Evolutionary conservation across 1,139 yeast species (phyloP).

Genomic region (Lipomyces yarrowii): DNA sequence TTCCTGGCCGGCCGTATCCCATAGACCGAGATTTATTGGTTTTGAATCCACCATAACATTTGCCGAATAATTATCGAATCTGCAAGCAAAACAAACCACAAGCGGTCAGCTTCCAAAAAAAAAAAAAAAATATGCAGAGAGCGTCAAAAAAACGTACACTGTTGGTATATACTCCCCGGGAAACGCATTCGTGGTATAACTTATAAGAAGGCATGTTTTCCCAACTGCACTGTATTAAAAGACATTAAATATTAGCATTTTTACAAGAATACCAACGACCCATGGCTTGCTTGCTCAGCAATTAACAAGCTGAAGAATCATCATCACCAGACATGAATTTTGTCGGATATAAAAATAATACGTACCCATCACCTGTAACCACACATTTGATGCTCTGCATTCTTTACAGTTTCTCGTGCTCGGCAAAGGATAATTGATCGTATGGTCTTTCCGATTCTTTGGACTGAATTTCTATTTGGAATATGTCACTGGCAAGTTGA

Average conservation of each 20-base stretch:
- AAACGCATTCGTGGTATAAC: constrained; percentile 90
- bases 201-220: constrained; percentile 83
- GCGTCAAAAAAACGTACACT: constrained; percentile 48
- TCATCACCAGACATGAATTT: background rate
- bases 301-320: background rate
- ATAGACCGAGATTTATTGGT: constrained; percentile 70
- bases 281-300: background rate
- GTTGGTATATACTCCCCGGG: constrained; percentile 97
- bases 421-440: background rate
- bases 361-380: constrained; percentile 86
- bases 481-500: background rate
- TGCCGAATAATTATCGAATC: constrained; percentile 84
- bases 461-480: background rate
- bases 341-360: background rate
- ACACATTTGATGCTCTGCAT: constrained; percentile 95
- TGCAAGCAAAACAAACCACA: constrained; percentile 18
- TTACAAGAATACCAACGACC: background rate
- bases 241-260: background rate
- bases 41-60: constrained; percentile 82
- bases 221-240: constrained; percentile 72
- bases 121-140: background rate
- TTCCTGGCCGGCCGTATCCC: constrained; percentile 99
- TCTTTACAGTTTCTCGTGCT: background rate
- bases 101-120: background rate
- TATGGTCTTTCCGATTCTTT: background rate